Evolutionary conservation across 257 asterid genomes (phyloP).

Genomic region (Buddleja alternifolia): DNA sequence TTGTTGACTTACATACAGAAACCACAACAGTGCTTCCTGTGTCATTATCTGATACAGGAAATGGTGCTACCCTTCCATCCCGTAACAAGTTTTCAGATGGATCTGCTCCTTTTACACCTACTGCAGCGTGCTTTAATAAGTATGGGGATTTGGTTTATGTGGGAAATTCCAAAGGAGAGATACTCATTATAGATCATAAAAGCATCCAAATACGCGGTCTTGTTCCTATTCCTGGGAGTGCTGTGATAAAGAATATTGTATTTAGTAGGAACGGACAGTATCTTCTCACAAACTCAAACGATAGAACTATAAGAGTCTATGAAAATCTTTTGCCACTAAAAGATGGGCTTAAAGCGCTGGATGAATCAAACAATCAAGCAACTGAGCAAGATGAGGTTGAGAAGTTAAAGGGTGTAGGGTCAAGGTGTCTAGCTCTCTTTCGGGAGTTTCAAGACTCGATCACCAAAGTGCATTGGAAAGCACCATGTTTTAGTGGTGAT

Average conservation of each 20-base stretch:
- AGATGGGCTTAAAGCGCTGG: constrained; percentile 54
- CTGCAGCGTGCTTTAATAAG: constrained; percentile 88
- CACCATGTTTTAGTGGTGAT: constrained; percentile 95
- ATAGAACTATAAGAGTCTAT: constrained; percentile 75
- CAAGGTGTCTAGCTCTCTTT: constrained; percentile 60
- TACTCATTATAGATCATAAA: constrained; percentile 67
- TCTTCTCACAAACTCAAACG: constrained; percentile 85
- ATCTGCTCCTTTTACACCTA: constrained; percentile 79
- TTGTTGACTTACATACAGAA: constrained; percentile 61
- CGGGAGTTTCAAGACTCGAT: constrained; percentile 89
- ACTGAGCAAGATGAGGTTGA: constrained; percentile 61
- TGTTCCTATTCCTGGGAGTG: constrained; percentile 64
- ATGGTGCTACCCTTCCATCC: constrained; percentile 50
- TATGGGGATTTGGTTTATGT: constrained; percentile 81
- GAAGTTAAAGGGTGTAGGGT: constrained; percentile 71
- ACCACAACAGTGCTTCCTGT: constrained; percentile 69
- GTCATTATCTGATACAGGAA: constrained; percentile 53
- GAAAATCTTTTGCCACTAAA: constrained; percentile 79
- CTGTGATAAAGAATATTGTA: constrained; percentile 79
- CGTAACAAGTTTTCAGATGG: constrained; percentile 81
- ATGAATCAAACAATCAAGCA: constrained; percentile 36
- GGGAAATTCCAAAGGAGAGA: constrained; percentile 92
- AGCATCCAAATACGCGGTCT: constrained; percentile 54
- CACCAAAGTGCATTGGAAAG: constrained; percentile 93
- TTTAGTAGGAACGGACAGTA: constrained; percentile 83